Evolutionary conservation across 2,329 filamentous ascomycete genomes (phyloP), one percentile per base, ranked within the genome.

Genomic region (Trichoderma atroviride): DNA sequence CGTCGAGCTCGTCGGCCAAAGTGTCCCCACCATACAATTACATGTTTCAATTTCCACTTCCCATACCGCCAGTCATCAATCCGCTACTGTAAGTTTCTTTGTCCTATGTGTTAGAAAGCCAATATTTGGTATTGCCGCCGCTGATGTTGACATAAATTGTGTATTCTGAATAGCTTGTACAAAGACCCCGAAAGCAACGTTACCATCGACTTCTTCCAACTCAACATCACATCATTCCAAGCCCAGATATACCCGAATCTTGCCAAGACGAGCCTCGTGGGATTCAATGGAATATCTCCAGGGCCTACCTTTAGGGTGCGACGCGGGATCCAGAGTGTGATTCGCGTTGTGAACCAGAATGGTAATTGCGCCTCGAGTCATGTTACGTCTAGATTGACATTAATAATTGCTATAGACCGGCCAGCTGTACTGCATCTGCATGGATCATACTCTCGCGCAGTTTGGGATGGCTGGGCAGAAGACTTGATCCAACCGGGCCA

Each of bases 121-220:
- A 19, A 19, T 14, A 11, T 47, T 24, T 13, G 5, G 1, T 50
- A 24, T n/a, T 50, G 11, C 47, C 10, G 4, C 10, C 11, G 3
- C 11, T 50, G n/a, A 13, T 5, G 5, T 5, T 9, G 0, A 24
- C 2, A 1, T 7, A 3, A 6, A 24, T 11, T 22, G 0, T 10
- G 5, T 13, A 5, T 13, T 13, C 5, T 50, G 2, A 22, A 22
- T 13, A 50, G 47, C 3, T 50, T n/a, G 3, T 50, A 50, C 22
- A 13, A 5, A 24, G 47, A 50, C 11, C 10, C 47, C 47, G 11
- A 24, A 11, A 50, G 10, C n/a, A 50, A 50, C 47, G 10, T 5
- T 9, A 50, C 47, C 4, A 50, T 50, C 4, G 47, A 50, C 2
- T 50, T 50, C 13, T 50, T 50, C 47, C 47, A 50, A 50, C n/a